Evolutionary conservation across 441 rosid genomes (phyloP).

Genomic region (Eruca vesicaria): DNA sequence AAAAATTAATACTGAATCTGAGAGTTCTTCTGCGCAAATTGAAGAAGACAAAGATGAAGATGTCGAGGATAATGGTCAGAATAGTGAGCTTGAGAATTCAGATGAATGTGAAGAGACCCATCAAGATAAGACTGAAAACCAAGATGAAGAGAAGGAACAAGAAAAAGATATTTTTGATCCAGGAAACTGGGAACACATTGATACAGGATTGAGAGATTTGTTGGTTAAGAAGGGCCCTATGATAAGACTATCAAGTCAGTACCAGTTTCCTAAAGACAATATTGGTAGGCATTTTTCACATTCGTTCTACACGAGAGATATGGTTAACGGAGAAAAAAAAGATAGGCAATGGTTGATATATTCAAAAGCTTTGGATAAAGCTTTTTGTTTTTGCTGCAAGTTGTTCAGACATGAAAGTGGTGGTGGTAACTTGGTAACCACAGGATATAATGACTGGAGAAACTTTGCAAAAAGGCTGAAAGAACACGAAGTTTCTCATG

Average conservation of each 20-base stretch:
- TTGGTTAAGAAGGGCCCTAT: no score
- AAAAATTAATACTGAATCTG: neutral
- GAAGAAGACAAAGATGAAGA: neutral
- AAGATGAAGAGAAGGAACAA: neutral
- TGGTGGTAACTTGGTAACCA: slow-evolving; percentile 6
- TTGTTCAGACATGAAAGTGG: neutral
- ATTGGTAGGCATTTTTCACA: neutral
- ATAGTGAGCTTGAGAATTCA: neutral
- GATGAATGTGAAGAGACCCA: neutral
- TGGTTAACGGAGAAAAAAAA: neutral
- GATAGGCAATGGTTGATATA: neutral
- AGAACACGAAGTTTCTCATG: neutral
- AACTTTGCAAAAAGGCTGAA: neutral
- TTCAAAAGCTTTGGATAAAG: neutral
- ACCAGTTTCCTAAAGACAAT: neutral
- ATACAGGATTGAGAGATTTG: neutral
- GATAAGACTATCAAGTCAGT: no score
- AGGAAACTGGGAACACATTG: neutral
- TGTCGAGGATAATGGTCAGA: neutral
- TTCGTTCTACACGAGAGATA: neutral
- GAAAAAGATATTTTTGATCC: neutral
- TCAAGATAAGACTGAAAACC: neutral
- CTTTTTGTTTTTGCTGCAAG: neutral
- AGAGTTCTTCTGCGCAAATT: neutral
- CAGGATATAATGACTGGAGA: neutral